Conservation (phyloP, 306 rosid species). For the Gleditsia sinensis region DNA sequence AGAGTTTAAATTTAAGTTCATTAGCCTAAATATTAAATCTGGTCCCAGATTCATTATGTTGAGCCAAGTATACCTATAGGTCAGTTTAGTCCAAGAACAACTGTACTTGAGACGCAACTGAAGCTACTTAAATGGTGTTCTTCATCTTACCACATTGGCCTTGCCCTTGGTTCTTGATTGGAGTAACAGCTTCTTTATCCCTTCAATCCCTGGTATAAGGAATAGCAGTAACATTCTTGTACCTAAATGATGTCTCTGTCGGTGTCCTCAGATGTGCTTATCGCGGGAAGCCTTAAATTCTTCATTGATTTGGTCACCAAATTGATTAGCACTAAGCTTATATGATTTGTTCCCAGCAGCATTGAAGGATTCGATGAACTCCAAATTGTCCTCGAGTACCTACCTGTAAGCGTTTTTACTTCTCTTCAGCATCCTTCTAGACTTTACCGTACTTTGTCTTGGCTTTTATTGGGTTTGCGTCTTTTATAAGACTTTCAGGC, state of each 20-base stretch:
- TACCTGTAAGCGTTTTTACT: conserved; percentile 30
- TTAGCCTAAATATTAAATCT: no score
- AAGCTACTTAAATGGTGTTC: no score
- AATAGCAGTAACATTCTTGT: conserved; percentile 25
- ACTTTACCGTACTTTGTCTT: not conserved
- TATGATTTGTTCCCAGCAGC: conserved; percentile 20
- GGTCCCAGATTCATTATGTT: no score
- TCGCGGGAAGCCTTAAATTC: conserved; percentile 15
- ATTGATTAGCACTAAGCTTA: conserved; percentile 26
- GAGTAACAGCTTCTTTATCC: no score
- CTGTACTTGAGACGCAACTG: no score
- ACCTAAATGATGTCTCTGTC: not conserved
- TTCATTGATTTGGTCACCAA: conserved; percentile 29
- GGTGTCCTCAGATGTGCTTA: not conserved
- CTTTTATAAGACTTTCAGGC: no score
- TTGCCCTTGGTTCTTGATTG: no score
- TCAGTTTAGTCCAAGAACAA: no score
- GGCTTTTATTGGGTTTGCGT: no score
- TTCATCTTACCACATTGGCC: no score
- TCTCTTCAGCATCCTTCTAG: conserved; percentile 10
- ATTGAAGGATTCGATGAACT: conserved; percentile 36
- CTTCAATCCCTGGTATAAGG: not conserved
- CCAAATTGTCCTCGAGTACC: conserved; percentile 27
- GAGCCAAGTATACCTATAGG: no score
- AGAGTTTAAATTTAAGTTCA: no score